These are phyloP conservation scores for Pseudogymnoascus verrucosus DNA, from an alignment of 2,329 filamentous ascomycete species.

Conservation along the genomic window DNA sequence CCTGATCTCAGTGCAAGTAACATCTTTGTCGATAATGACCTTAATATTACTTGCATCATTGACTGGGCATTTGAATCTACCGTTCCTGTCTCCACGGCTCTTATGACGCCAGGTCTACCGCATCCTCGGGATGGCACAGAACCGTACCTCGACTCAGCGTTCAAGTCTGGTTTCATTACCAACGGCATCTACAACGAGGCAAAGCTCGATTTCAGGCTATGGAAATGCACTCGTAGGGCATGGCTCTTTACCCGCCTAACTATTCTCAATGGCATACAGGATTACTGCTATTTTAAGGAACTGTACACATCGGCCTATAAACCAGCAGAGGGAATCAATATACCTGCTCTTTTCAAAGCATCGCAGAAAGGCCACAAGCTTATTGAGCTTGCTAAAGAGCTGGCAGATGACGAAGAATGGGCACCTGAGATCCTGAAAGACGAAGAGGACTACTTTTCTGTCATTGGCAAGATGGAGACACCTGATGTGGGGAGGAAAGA, in stretches of 20 bases:
- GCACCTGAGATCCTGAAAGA: too few species aligned
- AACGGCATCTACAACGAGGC: slow-evolving; percentile 7
- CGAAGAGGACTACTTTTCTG: too few species aligned
- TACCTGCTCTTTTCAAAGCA: too few species aligned
- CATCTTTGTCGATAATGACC: slow-evolving; percentile 24
- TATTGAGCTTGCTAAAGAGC: too few species aligned
- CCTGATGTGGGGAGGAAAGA: too few species aligned
- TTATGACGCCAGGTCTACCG: slow-evolving; percentile 14
- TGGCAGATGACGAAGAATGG: too few species aligned
- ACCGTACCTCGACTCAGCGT: slow-evolving; percentile 9
- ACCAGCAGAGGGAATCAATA: too few species aligned
- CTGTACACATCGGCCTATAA: slow-evolving; percentile 10
- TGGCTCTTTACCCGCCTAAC: slow-evolving; percentile 16
- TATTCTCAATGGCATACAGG: slow-evolving; percentile 15
- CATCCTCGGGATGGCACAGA: slow-evolving; percentile 13
- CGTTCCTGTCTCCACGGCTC: slow-evolving; percentile 21
- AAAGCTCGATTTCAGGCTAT: slow-evolving; percentile 9
- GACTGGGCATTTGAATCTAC: slow-evolving; percentile 26
- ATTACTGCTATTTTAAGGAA: slow-evolving; percentile 17
- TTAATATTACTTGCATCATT: slow-evolving; percentile 27
- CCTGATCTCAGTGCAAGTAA: slow-evolving; percentile 24
- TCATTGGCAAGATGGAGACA: too few species aligned
- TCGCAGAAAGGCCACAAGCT: too few species aligned
- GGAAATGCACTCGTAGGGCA: slow-evolving; percentile 12
- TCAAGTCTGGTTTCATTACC: slow-evolving; percentile 11